Conservation (phyloP, 164 flowering plant species). For the Aristolochia fimbriata region DNA sequence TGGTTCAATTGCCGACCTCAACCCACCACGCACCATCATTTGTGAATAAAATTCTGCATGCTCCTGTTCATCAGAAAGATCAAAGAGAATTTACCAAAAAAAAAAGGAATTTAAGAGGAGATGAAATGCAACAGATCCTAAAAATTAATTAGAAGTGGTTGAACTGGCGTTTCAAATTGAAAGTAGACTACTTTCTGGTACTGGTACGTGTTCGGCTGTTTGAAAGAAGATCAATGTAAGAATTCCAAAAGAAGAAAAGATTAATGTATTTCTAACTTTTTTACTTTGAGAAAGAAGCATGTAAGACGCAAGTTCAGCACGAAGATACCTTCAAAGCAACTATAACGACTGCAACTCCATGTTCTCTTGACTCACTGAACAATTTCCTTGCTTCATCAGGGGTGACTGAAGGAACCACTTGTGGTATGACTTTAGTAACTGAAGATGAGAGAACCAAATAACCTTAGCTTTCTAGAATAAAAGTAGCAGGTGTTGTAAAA, state of each 20-base stretch:
- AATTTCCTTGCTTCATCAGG: constrained; percentile 27
- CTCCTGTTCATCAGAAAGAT: constrained; percentile 22
- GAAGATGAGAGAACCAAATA: neutral
- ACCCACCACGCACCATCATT: constrained; percentile 34
- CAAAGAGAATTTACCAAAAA: neutral
- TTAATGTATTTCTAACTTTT: neutral
- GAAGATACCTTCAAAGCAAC: constrained; percentile 29
- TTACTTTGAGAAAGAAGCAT: neutral
- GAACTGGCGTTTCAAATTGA: too few species aligned
- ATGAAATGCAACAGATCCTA: too few species aligned
- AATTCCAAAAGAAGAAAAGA: too few species aligned
- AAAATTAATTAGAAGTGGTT: too few species aligned
- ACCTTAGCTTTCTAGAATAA: neutral
- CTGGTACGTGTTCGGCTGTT: too few species aligned
- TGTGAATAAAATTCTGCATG: constrained; percentile 43
- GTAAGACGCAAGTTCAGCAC: too few species aligned
- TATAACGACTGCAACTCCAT: constrained; percentile 31
- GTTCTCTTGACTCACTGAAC: constrained; percentile 24
- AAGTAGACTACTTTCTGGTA: too few species aligned
- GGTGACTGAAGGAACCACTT: constrained; percentile 33
- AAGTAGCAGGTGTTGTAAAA: neutral
- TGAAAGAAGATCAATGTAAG: too few species aligned
- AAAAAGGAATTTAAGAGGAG: neutral
- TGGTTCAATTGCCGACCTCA: constrained; percentile 33
- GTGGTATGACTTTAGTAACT: constrained; percentile 33